Conservation (phyloP, 495 filamentous ascomycete species). For the Xylaria telfairii region DNA sequence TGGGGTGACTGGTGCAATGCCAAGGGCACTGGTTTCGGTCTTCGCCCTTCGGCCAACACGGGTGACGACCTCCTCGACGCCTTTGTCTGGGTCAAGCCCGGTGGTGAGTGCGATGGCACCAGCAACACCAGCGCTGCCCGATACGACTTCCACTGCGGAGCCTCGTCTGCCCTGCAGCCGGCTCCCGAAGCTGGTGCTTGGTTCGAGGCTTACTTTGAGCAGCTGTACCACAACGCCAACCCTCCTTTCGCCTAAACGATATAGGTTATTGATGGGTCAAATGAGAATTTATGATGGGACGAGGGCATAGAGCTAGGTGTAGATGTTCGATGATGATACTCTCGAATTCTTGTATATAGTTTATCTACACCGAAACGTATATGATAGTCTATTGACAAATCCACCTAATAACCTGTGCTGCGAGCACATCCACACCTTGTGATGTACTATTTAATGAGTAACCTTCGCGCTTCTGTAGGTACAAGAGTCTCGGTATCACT, state of each 20-base stretch:
- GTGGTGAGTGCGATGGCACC: constrained; percentile 77
- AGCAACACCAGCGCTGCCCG: constrained; percentile 57
- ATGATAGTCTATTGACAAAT: background rate
- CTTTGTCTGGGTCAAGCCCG: constrained; percentile 81
- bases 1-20: constrained; percentile 86
- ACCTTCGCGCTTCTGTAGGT: background rate
- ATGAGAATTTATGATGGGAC: background rate
- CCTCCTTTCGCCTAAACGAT: constrained; percentile 42
- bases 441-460: background rate
- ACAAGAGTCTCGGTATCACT: no score
- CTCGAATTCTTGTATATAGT: constrained; percentile 20
- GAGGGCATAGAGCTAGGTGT: background rate
- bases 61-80: constrained; percentile 68
- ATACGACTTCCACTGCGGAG: constrained; percentile 70
- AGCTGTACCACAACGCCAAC: constrained; percentile 67
- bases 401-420: background rate
- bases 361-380: background rate
- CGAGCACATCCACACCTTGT: background rate
- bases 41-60: constrained; percentile 65
- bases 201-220: constrained; percentile 76
- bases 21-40: constrained; percentile 69
- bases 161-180: constrained; percentile 52
- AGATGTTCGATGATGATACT: background rate
- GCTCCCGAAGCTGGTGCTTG: constrained; percentile 73
- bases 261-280: background rate